Conservation (phyloP, 1,139 yeast genomes). For the Saccharomyces hybrid region DNA sequence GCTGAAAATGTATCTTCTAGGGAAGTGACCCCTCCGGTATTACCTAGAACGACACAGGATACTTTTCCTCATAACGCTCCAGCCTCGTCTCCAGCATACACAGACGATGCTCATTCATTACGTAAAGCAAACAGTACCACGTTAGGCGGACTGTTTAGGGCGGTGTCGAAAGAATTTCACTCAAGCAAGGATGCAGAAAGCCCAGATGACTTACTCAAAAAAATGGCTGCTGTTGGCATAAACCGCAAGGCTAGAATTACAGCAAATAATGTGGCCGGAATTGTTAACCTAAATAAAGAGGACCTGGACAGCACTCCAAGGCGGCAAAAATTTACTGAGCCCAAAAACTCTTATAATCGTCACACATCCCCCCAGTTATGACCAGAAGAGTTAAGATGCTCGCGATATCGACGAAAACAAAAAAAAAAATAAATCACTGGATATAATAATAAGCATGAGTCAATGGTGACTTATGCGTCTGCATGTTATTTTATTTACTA, state of each 20-base stretch:
- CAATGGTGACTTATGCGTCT: neutral
- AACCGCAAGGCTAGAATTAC: constrained; percentile 36
- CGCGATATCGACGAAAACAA: neutral
- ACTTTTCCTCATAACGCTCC: constrained; percentile 18
- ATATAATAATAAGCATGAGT: neutral
- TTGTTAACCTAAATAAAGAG: constrained; percentile 8
- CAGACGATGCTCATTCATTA: neutral
- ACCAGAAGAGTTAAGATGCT: neutral
- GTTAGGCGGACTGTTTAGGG: constrained; percentile 11
- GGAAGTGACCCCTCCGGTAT: neutral
- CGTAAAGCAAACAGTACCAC: neutral
- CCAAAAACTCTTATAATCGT: neutral
- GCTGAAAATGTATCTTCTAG: neutral
- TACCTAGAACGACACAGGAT: constrained; percentile 22
- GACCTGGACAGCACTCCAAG: neutral
- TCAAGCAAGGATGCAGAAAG: constrained; percentile 17
- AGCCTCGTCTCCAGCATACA: constrained; percentile 1
- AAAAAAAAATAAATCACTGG: neutral
- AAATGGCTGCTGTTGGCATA: constrained; percentile 33
- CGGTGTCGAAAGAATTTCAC: constrained; percentile 19
- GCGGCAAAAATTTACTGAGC: neutral
- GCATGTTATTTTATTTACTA: neutral
- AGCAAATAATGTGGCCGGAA: constrained; percentile 40
- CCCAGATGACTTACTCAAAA: constrained; percentile 28
- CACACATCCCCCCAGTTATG: neutral